A percentile compares a stretch with the other conserved stretches of the same genome.
Evolutionary conservation across 1,139 yeast species (phyloP).

Genomic region (Magnusiomyces ingens): DNA sequence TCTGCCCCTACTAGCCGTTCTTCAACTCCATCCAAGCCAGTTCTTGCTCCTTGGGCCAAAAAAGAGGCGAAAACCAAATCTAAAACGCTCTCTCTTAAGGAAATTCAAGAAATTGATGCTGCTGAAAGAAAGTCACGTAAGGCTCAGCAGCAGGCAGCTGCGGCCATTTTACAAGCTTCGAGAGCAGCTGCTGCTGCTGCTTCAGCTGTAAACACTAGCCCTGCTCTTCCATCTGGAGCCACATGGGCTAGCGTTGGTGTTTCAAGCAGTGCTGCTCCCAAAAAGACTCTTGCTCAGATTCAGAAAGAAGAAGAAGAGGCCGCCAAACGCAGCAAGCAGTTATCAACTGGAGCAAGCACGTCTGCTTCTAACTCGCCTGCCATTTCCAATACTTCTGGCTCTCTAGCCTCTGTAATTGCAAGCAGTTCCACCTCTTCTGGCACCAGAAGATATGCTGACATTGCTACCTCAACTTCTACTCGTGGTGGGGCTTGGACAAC

Average conservation of each 20-base stretch:
- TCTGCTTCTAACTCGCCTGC: constrained; percentile 10
- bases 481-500: constrained; percentile 35
- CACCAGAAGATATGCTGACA: constrained; percentile 16
- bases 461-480: constrained; percentile 21
- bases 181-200: constrained; percentile 18
- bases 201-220: constrained; percentile 17
- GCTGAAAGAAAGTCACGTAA: constrained; percentile 34
- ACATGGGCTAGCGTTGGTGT: constrained; percentile 47
- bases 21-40: constrained; percentile 16
- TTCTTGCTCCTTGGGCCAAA: constrained; percentile 42
- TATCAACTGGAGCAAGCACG: constrained; percentile 24
- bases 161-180: constrained; percentile 19
- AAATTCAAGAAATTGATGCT: constrained; percentile 65
- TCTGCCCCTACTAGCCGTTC: constrained; percentile 2
- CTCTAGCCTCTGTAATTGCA: not conserved
- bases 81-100: constrained; percentile 52
- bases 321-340: constrained; percentile 18
- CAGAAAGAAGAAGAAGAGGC: constrained; percentile 43
- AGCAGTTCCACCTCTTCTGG: constrained; percentile 6
- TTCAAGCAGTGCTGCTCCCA: constrained; percentile 26
- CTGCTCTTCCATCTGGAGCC: constrained; percentile 43
- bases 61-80: constrained; percentile 32
- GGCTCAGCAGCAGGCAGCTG: constrained; percentile 28
- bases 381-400: not conserved
- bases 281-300: constrained; percentile 42